These are phyloP conservation scores for Globisporangium canariense DNA, from an alignment of 352 stramenopile species.

Conservation along the genomic window DNA sequence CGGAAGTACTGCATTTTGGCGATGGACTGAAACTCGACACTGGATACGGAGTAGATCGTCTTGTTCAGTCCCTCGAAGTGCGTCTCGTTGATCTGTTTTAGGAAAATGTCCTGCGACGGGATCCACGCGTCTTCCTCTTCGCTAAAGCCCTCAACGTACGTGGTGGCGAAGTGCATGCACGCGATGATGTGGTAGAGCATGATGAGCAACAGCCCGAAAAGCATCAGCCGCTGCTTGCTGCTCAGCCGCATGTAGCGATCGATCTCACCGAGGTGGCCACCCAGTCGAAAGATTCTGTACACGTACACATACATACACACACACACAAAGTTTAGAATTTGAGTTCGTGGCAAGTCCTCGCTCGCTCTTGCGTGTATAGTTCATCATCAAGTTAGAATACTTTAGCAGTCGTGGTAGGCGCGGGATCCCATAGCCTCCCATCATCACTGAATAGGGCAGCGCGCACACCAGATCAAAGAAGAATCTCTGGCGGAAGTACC, in stretches of 20 bases:
- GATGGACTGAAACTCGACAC: conserved; percentile 12
- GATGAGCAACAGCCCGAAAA: conserved; percentile 34
- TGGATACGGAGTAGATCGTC: conserved; percentile 6
- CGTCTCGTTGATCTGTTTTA: conserved; percentile 9
- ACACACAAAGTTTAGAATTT: not conserved
- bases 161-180: conserved; percentile 36
- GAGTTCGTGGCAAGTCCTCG: not conserved
- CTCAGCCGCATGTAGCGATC: conserved; percentile 37
- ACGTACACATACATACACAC: not conserved
- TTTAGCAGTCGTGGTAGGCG: conserved; percentile 37
- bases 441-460: conserved; percentile 34
- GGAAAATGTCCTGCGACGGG: conserved; percentile 26
- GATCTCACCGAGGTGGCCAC: conserved; percentile 25
- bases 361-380: not conserved
- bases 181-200: conserved; percentile 51
- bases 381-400: not conserved
- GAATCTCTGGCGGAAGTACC: conserved; percentile 35
- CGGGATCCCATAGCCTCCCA: conserved; percentile 18
- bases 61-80: conserved; percentile 14
- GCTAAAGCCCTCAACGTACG: conserved; percentile 27
- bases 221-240: conserved; percentile 33
- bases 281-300: conserved; percentile 18
- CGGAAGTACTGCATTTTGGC: conserved; percentile 26
- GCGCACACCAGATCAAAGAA: conserved; percentile 36
- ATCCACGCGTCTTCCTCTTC: conserved; percentile 22